A percentile compares a stretch with the other conserved stretches of the same genome.
Evolutionary conservation across 176 grass and related monocot species (phyloP).

Genomic region (Oryza rufipogon): DNA sequence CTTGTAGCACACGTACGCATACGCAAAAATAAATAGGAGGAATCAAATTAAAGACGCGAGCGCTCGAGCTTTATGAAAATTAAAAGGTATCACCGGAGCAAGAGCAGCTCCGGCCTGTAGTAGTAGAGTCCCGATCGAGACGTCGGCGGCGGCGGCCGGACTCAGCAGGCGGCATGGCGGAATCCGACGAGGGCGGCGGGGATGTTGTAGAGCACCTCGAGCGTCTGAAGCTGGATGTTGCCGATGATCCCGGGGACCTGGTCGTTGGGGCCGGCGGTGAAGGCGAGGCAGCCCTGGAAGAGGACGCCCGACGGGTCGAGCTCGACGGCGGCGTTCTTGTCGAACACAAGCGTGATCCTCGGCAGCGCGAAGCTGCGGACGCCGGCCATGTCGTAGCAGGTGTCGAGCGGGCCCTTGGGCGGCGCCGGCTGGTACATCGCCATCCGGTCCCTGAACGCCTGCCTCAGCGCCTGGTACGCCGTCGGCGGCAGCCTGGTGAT

Average conservation of each 20-base stretch:
- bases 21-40: no score
- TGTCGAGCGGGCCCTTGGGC: conserved; percentile 49
- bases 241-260: background rate
- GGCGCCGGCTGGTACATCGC: conserved; percentile 37
- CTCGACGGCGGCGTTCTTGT: conserved; percentile 32
- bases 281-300: conserved; percentile 50
- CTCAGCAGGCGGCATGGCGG: background rate
- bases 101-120: no score
- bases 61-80: no score
- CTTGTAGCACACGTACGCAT: no score
- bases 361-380: conserved; percentile 35
- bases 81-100: no score
- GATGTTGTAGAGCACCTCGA: conserved; percentile 31
- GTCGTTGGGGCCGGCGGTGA: conserved; percentile 23
- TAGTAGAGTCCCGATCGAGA: no score
- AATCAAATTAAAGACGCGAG: no score
- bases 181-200: background rate
- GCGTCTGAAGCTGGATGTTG: conserved; percentile 12
- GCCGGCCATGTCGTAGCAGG: conserved; percentile 59
- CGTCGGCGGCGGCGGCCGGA: no score
- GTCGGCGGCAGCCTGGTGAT: conserved; percentile 64
- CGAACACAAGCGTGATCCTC: conserved; percentile 48
- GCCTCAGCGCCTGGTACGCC: conserved; percentile 54
- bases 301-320: conserved; percentile 43
- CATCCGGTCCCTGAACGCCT: conserved; percentile 48